Evolutionary conservation across 176 grass and related monocot species (phyloP).

Genomic region (Dendrocalamus sinicus): DNA sequence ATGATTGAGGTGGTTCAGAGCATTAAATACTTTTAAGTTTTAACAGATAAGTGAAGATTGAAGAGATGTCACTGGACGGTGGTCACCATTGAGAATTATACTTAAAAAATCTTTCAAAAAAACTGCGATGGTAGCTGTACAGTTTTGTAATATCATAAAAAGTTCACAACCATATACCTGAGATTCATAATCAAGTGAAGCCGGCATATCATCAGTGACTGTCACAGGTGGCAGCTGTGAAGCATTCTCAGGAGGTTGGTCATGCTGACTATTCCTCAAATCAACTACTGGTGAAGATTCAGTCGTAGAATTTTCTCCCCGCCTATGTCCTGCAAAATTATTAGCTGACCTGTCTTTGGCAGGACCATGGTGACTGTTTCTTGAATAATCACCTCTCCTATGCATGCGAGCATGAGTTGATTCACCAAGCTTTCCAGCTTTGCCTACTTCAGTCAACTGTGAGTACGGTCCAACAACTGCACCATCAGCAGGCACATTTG

Average conservation of each 20-base stretch:
- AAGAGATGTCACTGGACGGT: neutral
- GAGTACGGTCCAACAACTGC: slow-evolving; percentile 36
- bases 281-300: slow-evolving; percentile 35
- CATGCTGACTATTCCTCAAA: slow-evolving; percentile 45
- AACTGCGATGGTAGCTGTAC: neutral
- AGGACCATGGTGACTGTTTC: slow-evolving; percentile 47
- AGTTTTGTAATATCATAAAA: slow-evolving; percentile 6
- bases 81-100: slow-evolving; percentile 3
- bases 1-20: neutral
- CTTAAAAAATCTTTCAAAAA: neutral
- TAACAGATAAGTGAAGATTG: neutral
- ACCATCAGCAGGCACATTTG: slow-evolving; percentile 29
- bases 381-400: slow-evolving; percentile 47
- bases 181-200: slow-evolving; percentile 61
- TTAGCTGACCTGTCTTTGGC: slow-evolving; percentile 42
- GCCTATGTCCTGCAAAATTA: slow-evolving; percentile 40
- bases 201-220: slow-evolving; percentile 38
- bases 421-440: slow-evolving; percentile 45
- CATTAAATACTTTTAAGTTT: slow-evolving; percentile 18
- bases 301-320: slow-evolving; percentile 35
- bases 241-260: slow-evolving; percentile 33
- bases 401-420: slow-evolving; percentile 39
- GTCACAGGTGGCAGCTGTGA: slow-evolving; percentile 26
- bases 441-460: slow-evolving; percentile 42
- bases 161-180: slow-evolving; percentile 53